Evolutionary conservation across 441 rosid species (phyloP), one percentile per base, ranked within the genome.

Genomic region (Erodium chrysanthum): DNA sequence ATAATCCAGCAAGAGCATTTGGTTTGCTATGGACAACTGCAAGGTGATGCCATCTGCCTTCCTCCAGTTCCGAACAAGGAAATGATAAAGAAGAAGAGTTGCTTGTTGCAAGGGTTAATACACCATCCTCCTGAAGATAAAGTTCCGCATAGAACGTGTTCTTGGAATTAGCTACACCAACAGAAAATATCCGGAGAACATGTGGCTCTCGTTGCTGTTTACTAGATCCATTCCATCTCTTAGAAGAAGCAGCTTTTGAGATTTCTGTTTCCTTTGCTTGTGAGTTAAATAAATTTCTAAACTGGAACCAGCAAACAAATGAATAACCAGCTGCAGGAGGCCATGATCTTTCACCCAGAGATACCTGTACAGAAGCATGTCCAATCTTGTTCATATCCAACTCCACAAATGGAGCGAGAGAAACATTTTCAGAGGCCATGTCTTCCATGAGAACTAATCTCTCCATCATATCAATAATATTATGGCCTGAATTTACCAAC

Each of bases 21-120:
- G 99, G 99, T 80, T 96, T 96, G 83, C 93, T 96, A 79, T 96
- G 98, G 72, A 96, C 91, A 83, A 96, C 92, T 66, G 98, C 99
- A 80, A 96, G 97, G 87, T 96, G 99, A 84, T 96, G 96, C 99
- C 99, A 96, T 80, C 91, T 85, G 66, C 95, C 97, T 80, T 93
- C 97, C 70, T 93, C 97, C 78, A 93, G 79, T 63, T 93, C 98
- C 76, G 89, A 74, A 69, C 99, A 96, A 82, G 99, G 86, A 81
- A 96, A 93, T 66, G 99, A 88, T 74, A 96, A 79, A 56, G 87
- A 86, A 78, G 81, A 74, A 77, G 97, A 91, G 83, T 82, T 91
- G 85, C 99, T 96, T 40, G 99, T 96, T 67, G 99, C 91, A 81
- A 96, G 96, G 73, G 97, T 93, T 76, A 96, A 81, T 73, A 82